Base-by-base conservation (phyloP, 1,284 basidiomycete species). In the Coniophora puteana region DNA sequence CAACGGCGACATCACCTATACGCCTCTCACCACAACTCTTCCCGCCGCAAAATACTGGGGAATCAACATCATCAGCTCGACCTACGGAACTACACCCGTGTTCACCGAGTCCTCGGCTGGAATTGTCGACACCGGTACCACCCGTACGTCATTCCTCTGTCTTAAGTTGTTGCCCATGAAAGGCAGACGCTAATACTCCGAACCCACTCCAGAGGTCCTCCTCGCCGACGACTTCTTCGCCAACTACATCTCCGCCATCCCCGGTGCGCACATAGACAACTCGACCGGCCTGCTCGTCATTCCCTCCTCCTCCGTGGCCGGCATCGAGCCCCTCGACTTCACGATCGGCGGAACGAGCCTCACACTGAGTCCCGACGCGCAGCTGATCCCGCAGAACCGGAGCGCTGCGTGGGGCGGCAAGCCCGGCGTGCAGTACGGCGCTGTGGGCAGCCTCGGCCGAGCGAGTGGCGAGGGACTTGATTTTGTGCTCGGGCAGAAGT, bases 41-140 rank as follows among this genome's bases (percentile, higher is more conserved):
- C 72, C 72, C 12, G 70, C 71, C 5, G 66, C 59, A 41, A 36
- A 52, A 7, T 77, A 69, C 55, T 75, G 72, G 73, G 74, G 74
- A 26, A 73, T 78, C 44, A 65, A 76, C 50, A 68, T 74, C 56
- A n/a, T n/a, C n/a, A 54, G 55, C 35, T 47, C 76, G 42, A 51
- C 55, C 4, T 76, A 76, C 51, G 72, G 68, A 38, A 31, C 46
- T 10, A 53, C 54, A 18, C 41, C 51, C 3, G 58, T 76, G 34
- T 55, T 75, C 35, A 45, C 51, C 11, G 45, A 50, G 11, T 58
- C 68, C 11, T n/a, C n/a, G n/a, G 58, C 68, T 18, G 74, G 74
- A 12, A 75, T 77, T 48, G 73, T 75, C 38, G 75, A 77, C 53
- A 76, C 74, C 20, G 75, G 75, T 36, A 78, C 68, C 13, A 68